Percentiles rank a stretch among this genome's conserved stretches.
These are phyloP conservation scores for Trichoderma erinaceum DNA, from an alignment of 495 filamentous ascomycete genomes.

Conservation along the genomic window DNA sequence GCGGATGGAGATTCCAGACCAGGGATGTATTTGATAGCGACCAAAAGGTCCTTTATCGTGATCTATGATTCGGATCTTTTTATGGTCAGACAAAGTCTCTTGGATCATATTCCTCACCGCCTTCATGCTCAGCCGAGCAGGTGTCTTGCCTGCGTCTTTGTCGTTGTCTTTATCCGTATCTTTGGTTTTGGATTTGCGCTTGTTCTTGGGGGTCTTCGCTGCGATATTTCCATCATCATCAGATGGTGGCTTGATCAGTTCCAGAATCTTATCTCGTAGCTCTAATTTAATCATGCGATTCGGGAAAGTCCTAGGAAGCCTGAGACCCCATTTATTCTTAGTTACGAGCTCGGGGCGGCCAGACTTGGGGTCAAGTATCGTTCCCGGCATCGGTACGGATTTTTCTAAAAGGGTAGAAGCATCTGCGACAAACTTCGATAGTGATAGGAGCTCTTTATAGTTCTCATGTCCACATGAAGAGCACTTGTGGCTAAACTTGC, in stretches of 20 bases:
- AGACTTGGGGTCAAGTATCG: constrained; percentile 13
- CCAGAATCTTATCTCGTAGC: constrained; percentile 24
- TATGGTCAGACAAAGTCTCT: constrained; percentile 12
- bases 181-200: background rate
- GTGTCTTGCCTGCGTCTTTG: background rate
- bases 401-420: constrained; percentile 22
- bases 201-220: background rate
- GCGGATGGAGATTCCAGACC: constrained; percentile 30
- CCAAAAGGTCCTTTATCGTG: background rate
- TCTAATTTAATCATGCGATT: constrained; percentile 39
- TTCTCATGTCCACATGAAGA: constrained; percentile 21
- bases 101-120: constrained; percentile 28
- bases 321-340: constrained; percentile 17
- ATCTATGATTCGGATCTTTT: constrained; percentile 22
- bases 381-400: constrained; percentile 24
- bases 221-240: background rate
- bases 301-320: constrained; percentile 32
- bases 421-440: constrained; percentile 27
- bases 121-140: constrained; percentile 11
- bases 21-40: constrained; percentile 11
- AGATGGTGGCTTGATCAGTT: constrained; percentile 2
- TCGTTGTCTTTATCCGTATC: background rate
- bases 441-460: constrained; percentile 24
- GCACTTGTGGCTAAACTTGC: constrained; percentile 33
- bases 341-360: background rate